Conservation (phyloP, 495 filamentous ascomycete genomes). For the Pyrenula massariospora region DNA sequence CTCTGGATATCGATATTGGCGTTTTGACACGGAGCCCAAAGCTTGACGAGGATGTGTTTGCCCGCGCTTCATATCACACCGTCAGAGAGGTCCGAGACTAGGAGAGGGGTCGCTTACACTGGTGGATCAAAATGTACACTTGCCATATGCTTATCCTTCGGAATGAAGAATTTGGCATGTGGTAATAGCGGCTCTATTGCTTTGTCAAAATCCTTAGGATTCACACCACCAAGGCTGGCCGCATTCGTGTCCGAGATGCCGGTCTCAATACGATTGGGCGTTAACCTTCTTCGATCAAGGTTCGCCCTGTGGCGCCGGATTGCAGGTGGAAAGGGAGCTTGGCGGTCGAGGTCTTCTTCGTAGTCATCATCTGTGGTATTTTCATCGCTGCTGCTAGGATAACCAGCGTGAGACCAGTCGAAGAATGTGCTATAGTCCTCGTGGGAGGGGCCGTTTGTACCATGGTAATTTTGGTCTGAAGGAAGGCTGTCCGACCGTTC, state of each 20-base stretch:
- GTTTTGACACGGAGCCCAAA: constrained; percentile 59
- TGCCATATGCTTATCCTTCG: constrained; percentile 67
- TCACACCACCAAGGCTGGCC: constrained; percentile 1
- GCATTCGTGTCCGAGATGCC: neutral
- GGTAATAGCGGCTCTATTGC: constrained; percentile 50
- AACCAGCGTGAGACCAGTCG: neutral
- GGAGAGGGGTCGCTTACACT: constrained; percentile 47
- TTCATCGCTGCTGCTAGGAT: constrained; percentile 27
- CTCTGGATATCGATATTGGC: constrained; percentile 81
- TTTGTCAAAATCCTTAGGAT: constrained; percentile 21
- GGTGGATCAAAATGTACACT: constrained; percentile 83
- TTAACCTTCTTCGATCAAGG: constrained; percentile 12
- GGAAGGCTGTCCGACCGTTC: constrained; percentile 19
- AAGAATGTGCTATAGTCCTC: constrained; percentile 21
- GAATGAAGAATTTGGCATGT: constrained; percentile 69
- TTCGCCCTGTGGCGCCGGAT: constrained; percentile 11
- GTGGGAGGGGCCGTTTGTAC: constrained; percentile 32
- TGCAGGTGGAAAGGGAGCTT: neutral
- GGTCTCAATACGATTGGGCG: constrained; percentile 18
- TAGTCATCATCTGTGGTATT: constrained; percentile 14
- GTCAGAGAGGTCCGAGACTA: neutral
- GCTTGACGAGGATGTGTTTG: constrained; percentile 69
- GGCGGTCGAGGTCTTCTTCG: constrained; percentile 8
- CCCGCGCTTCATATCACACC: constrained; percentile 35
- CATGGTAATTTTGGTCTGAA: constrained; percentile 18